Base-by-base conservation (phyloP, 768 basidiomycete genomes). In the Mrakia gelida region DNA sequence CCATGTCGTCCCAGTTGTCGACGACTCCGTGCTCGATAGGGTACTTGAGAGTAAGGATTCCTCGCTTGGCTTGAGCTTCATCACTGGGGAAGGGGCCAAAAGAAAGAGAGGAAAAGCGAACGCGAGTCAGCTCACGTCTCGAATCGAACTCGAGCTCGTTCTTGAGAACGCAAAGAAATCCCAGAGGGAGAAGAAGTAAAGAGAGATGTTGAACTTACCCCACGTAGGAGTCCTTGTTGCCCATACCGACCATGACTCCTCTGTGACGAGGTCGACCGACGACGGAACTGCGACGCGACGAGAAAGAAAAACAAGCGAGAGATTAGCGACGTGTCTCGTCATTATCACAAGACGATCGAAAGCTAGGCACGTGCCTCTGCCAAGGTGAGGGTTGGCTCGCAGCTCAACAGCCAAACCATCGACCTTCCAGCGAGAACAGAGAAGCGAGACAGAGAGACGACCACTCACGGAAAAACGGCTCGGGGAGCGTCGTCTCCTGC, bases 231-330 rank as follows among this genome's bases (percentile, higher is more conserved):
- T 96, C 95, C 85, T 96, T 96, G 85, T 94, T 91, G 61, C 91
- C 92, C 94, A 96, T 95, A 81, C 95, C 94, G 80, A 95, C 92
- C 94, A 96, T 96, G 80, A 95, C 92, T 88, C 93, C 92, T 83
- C 92, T 91, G 86, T 96, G 94, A 85, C 93, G 92, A 78, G 94
- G 92, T 81, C 94, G 93, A 82, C 95, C 95, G 81, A 96, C 93
- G 83, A 97, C 94, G 38, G 94, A 95, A 73, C 86, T 86, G 81
- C 54, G 59, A 81, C 74, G 28, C 28, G 23, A 61, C 70, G 18
- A 4, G 49, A 45, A 15, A 23, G 26, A 43, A 21, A 30, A 49
- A 21, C 16, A 73, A 73, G 45, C 38, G 34, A 49, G 38, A 38
- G 21, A 52, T 54, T 21, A 28, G n/a, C 45, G 43, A 45, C 59